Evolutionary conservation across 140 eudicot genomes (phyloP), one percentile per base, ranked within the genome.

Genomic region (Cichorium intybus): DNA sequence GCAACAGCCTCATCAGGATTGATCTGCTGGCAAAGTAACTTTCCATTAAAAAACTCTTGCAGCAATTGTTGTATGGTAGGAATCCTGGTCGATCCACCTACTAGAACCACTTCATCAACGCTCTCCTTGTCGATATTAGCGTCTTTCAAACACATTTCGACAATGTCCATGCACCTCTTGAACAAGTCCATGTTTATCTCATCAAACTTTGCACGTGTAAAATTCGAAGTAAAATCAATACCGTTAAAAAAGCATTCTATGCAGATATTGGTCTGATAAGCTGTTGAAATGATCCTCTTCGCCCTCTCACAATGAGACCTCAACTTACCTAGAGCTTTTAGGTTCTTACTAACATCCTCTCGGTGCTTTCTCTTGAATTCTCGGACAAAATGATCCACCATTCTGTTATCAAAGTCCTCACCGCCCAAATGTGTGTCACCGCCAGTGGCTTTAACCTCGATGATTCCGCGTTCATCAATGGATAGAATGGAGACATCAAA

Each of bases 1-100:
- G 78, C 78, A 31, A 73, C 78, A 23, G 78, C 66, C 47, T 73
- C 78, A 46, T 64, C 78, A 45, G 78, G 73, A 65, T 73, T 73
- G 24, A 73, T 73, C 24, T 41, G 8, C 22, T 64, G 73, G 33
- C 73, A 64, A 34, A 64, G 73, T 12, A 0, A 11, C 8, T 73
- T 73, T 34, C 78, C 78, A 8, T 64, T 46, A 3, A 64, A 64
- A 0, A 73, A 64, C 34, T 64, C 60, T 24, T 47, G 60, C 61
- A 73, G 24, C 29, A 73, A 15, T 10, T 56, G 10, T 46, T 73
- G 78, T 11, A 73, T 33, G 48, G 16, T 73, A 1, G 73, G 68
- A 31, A 73, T 73, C 10, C 78, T 43, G 4, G 62, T 73, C 0
- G 78, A 74, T 12, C 79, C 79, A 9, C 79, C 79, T 24, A 74